These are phyloP conservation scores for Pythium insidiosum DNA, from an alignment of 352 stramenopile species.

Conservation along the genomic window DNA sequence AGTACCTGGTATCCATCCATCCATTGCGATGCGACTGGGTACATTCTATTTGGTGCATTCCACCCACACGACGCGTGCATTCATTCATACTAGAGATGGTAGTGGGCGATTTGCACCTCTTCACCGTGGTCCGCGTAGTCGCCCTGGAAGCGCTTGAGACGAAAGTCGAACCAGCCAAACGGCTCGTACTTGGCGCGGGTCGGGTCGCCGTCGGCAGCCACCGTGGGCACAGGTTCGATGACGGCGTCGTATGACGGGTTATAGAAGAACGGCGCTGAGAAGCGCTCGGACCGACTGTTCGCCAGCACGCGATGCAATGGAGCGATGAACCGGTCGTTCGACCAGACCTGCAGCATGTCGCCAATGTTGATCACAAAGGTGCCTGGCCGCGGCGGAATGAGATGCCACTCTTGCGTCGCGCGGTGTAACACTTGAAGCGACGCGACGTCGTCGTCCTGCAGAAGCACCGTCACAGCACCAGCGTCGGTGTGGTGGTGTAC, in stretches of 20 bases:
- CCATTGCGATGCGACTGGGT: too few relatives aligned
- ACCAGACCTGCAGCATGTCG: slow-evolving; percentile 57
- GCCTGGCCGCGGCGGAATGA: slow-evolving; percentile 31
- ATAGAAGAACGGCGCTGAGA: slow-evolving; percentile 61
- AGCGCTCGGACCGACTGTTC: slow-evolving; percentile 24
- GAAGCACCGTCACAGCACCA: slow-evolving; percentile 45
- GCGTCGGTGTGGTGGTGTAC: slow-evolving; percentile 59
- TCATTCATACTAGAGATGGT: slow-evolving; percentile 6
- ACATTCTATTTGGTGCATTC: too few relatives aligned
- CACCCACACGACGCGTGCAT: too few relatives aligned
- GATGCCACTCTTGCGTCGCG: slow-evolving; percentile 31
- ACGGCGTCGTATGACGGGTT: slow-evolving; percentile 51
- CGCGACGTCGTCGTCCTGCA: slow-evolving; percentile 55
- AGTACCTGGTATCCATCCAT: too few relatives aligned
- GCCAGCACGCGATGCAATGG: slow-evolving; percentile 46
- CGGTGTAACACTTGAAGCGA: slow-evolving; percentile 51
- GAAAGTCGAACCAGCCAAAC: slow-evolving; percentile 88
- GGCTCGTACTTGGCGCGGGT: slow-evolving; percentile 65
- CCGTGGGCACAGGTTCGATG: slow-evolving; percentile 50
- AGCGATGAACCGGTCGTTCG: slow-evolving; percentile 40
- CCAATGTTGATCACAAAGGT: slow-evolving; percentile 61
- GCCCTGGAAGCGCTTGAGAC: slow-evolving; percentile 79
- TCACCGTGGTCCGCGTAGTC: slow-evolving; percentile 88
- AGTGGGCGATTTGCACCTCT: slow-evolving; percentile 92
- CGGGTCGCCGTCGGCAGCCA: slow-evolving; percentile 18